Evolutionary conservation across 176 grass and related monocot species (phyloP).

Genomic region (Oryza glaberrima): DNA sequence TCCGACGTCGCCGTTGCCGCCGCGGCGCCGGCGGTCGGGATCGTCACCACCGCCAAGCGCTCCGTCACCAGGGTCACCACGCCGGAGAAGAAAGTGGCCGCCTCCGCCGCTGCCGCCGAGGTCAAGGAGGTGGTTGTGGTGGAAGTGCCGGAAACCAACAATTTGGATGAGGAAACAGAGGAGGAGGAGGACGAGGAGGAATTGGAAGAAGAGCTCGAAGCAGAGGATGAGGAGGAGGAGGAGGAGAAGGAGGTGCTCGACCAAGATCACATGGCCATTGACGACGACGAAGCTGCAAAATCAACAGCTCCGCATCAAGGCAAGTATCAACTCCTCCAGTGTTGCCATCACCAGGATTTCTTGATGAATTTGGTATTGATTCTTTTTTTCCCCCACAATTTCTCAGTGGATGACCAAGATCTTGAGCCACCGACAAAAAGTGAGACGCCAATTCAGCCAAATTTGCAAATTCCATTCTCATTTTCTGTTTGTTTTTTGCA

Average conservation of each 20-base stretch:
- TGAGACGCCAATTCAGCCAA: conserved; percentile 4
- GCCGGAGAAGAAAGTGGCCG: conserved; percentile 46
- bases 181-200: conserved; percentile 42
- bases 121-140: conserved; percentile 70
- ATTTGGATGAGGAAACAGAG: conserved; percentile 33
- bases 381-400: not conserved
- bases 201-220: conserved; percentile 42
- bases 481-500: not conserved
- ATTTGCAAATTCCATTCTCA: not conserved
- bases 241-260: conserved; percentile 52
- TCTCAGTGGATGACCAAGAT: conserved; percentile 39
- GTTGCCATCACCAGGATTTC: conserved; percentile 5
- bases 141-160: conserved; percentile 38
- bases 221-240: conserved; percentile 26
- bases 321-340: conserved; percentile 17
- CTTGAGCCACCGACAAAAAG: conserved; percentile 50
- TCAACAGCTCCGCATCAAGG: conserved; percentile 34
- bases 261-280: conserved; percentile 52
- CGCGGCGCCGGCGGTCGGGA: not conserved
- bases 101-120: conserved; percentile 6
- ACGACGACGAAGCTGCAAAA: conserved; percentile 19
- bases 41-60: conserved; percentile 15
- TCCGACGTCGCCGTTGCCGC: conserved; percentile 43
- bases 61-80: conserved; percentile 40
- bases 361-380: conserved; percentile 28